These are phyloP conservation scores for Mrakia gelida DNA, from an alignment of 768 basidiomycete genomes.

Conservation along the genomic window DNA sequence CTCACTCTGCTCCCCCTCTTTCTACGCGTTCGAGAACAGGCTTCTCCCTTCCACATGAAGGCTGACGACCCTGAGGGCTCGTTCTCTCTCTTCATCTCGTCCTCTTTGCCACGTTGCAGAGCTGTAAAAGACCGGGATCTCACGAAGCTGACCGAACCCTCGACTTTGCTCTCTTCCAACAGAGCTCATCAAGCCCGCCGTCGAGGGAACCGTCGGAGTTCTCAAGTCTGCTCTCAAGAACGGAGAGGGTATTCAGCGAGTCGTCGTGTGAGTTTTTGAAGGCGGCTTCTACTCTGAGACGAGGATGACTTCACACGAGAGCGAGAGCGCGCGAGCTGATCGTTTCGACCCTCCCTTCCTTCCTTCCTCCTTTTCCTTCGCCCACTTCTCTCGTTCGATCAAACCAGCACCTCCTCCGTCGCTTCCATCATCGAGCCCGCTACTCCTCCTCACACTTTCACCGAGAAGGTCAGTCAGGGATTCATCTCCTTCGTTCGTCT, in stretches of 20 bases:
- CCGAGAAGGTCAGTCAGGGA: slow-evolving; percentile 34
- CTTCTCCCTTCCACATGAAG: slow-evolving; percentile 34
- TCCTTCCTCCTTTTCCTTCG: neutral
- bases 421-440: slow-evolving; percentile 47
- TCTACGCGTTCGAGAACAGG: neutral
- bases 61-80: slow-evolving; percentile 37
- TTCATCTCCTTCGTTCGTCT: neutral
- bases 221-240: slow-evolving; percentile 41
- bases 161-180: slow-evolving; percentile 48
- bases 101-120: neutral
- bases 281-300: too few relatives aligned
- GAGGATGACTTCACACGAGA: neutral
- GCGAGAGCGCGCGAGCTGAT: neutral
- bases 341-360: neutral
- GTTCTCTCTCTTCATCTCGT: neutral
- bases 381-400: too few relatives aligned
- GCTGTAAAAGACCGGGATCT: too few relatives aligned
- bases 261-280: slow-evolving; percentile 47
- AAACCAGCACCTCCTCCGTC: slow-evolving; percentile 53
- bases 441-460: slow-evolving; percentile 36
- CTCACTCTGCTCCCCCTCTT: neutral
- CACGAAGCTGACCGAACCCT: neutral
- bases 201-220: slow-evolving; percentile 63
- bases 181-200: slow-evolving; percentile 63
- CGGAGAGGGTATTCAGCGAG: slow-evolving; percentile 54